These are phyloP conservation scores for Hypomyces rosellus DNA, from an alignment of 2,329 filamentous ascomycete species.

Conservation along the genomic window DNA sequence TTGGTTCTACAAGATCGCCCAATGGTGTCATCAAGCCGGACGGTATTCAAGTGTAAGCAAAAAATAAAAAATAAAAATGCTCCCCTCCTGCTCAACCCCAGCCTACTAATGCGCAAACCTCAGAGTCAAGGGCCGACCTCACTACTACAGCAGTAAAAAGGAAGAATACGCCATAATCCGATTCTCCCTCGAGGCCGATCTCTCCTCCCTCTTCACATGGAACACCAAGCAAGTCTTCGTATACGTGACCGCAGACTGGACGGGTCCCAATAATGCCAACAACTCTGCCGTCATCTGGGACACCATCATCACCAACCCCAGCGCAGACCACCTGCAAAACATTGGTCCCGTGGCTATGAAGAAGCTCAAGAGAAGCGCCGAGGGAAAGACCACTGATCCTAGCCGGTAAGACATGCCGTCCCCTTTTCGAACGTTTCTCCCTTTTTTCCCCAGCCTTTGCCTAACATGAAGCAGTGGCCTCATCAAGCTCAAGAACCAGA, in stretches of 20 bases:
- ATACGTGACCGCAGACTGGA: constrained; percentile 81
- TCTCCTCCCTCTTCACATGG: constrained; percentile 93
- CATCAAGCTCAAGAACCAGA: constrained; percentile 73
- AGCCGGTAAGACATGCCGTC: constrained; percentile 38
- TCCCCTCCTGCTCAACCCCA: not conserved
- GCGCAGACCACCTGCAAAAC: constrained; percentile 56
- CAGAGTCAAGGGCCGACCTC: constrained; percentile 83
- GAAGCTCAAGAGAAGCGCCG: constrained; percentile 54
- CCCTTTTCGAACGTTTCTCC: not conserved
- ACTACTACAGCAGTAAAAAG: constrained; percentile 88
- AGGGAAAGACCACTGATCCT: constrained; percentile 55
- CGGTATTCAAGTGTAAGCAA: constrained; percentile 79
- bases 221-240: constrained; percentile 99
- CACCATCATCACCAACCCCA: constrained; percentile 74
- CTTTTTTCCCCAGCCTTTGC: not conserved
- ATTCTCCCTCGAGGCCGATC: constrained; percentile 88
- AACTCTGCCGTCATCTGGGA: constrained; percentile 93
- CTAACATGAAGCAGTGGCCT: constrained; percentile 53
- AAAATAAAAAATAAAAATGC: not conserved
- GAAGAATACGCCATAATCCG: constrained; percentile 94
- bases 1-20: constrained; percentile 64
- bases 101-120: not conserved
- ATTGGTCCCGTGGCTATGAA: constrained; percentile 53
- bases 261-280: constrained; percentile 33
- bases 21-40: constrained; percentile 55